Base-by-base conservation (phyloP, 2,329 filamentous ascomycete genomes). In the Sarocladium oryzae region DNA sequence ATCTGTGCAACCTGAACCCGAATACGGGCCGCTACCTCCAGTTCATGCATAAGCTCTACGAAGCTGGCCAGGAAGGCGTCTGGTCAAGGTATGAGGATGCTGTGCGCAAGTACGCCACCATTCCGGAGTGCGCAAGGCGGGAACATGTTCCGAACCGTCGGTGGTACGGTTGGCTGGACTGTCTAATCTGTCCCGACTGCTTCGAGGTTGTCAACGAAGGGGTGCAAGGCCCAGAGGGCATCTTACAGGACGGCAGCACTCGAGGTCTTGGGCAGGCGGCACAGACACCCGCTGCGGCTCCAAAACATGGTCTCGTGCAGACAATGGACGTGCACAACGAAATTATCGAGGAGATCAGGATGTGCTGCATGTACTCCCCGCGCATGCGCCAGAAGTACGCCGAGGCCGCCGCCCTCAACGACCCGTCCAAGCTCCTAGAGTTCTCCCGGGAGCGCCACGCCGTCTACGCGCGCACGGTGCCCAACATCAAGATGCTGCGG, bases 301-400 rank as follows among this genome's bases (percentile, higher is more conserved):
- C 40, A 20, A 26, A 11, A 43, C 21, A 43, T 28, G 40, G 40
- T 11, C 13, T 43, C 9, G 40, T 43, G 7, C 21, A 43, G 23
- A 43, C 5, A 23, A 43, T 57, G 60, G 0, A 53, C 13, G 4
- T 68, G 36, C 62, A 64, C 13, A 58, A 48, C 1, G 53, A 51
- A 1, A 53, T 56, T 4, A 58, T 67, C 10, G 55, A 61, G 11
- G 56, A 58, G 0, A 37, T 56, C 2, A 55, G 61, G 5, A 65
- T 67, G 35, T 71, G 69, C 45, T 64, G 66, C 30, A 58, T 70
- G 5, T 70, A 66, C 63, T 68, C 66, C 2, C 62, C 63, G 1
- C 63, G 68, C 4, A 70, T 71, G 66, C 67, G 69, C n/a, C 55
- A 58, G 9, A 59, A 50, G 0, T 69, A 65, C 49, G 55, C 52